Evolutionary conservation across 2,329 filamentous ascomycete genomes (phyloP), one percentile per base, ranked within the genome.

Genomic region (Penicillium sclerotiorum): DNA sequence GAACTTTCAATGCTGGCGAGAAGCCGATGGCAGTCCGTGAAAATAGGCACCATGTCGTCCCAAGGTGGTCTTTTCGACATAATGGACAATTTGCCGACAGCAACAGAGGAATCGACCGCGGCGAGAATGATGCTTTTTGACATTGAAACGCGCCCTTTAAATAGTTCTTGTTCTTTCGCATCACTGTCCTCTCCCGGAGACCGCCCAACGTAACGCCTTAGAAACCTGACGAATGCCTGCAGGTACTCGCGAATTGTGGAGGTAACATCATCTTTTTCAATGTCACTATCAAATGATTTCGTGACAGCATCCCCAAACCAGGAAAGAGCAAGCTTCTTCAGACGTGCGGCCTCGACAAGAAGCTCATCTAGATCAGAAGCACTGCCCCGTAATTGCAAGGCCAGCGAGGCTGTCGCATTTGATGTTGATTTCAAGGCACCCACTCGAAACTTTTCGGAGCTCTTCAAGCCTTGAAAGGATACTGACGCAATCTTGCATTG

Each of bases 301-400:
- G 57, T 52, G 12, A 71, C 55, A 7, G 53, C 45, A 11, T 70
- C 65, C 2, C 69, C 68, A 49, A 71, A 63, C 58, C 63, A 67
- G 35, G 61, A 61, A 62, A 75, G 72, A 4, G 72, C 59, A 22
- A 67, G 43, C 49, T 75, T 77, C 49, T 75, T 75, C 27, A 77
- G 58, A 50, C 67, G 72, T 4, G 72, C 70, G 20, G 73, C 63
- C 55, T 73, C 72, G 36, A 76, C 61, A 12, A 77, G 57, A 5
- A 77, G 58, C 27, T 76, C 73, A 49, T 77, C 74, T n/a, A 77
- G 52, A 27, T 76, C 73, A 33, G 56, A 61, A 8, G 65, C 49
- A 22, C 64, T 74, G 4, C 74, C 74, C 51, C 69, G 70, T 8
- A 75, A 50, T 21, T 69, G 66, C 23, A 70, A 56, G 13, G 64